Evolutionary conservation across 2,329 filamentous ascomycete genomes (phyloP).

Genomic region (Periconia sp.): DNA sequence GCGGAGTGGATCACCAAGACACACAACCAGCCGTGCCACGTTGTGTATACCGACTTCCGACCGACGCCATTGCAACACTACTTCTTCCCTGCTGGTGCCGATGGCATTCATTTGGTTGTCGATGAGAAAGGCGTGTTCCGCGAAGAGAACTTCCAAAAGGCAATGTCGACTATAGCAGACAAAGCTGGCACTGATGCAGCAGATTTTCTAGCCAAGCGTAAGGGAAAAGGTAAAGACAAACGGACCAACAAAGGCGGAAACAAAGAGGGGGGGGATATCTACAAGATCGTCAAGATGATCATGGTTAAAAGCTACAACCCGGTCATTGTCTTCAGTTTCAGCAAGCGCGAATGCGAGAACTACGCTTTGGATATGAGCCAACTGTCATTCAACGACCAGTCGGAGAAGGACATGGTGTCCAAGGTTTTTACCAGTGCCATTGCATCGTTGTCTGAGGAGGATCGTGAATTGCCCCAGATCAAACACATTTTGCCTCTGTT

Average conservation of each 20-base stretch:
- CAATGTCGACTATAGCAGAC: constrained; percentile 86
- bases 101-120: constrained; percentile 90
- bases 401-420: constrained; percentile 89
- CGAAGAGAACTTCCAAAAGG: constrained; percentile 96
- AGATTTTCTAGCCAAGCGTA: constrained; percentile 76
- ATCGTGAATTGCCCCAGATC: constrained; percentile 86
- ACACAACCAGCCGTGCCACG: constrained; percentile 95
- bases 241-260: constrained; percentile 85
- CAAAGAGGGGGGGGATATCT: constrained; percentile 72
- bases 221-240: constrained; percentile 89
- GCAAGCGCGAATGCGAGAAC: constrained; percentile 93
- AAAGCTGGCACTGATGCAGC: constrained; percentile 83
- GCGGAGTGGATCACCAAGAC: constrained; percentile 99
- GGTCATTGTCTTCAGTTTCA: constrained; percentile 99
- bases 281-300: constrained; percentile 98
- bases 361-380: constrained; percentile 84
- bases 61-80: constrained; percentile 97
- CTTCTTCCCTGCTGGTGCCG: constrained; percentile 90
- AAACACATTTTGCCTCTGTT: constrained; percentile 85
- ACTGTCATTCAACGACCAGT: constrained; percentile 93
- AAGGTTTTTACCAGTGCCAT: constrained; percentile 95
- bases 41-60: constrained; percentile 98
- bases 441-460: constrained; percentile 87
- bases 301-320: constrained; percentile 97
- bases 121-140: constrained; percentile 96